Evolutionary conservation across 169 alveolate genomes (phyloP), one percentile per base, ranked within the genome.

Genomic region (Eimeria acervulina): DNA sequence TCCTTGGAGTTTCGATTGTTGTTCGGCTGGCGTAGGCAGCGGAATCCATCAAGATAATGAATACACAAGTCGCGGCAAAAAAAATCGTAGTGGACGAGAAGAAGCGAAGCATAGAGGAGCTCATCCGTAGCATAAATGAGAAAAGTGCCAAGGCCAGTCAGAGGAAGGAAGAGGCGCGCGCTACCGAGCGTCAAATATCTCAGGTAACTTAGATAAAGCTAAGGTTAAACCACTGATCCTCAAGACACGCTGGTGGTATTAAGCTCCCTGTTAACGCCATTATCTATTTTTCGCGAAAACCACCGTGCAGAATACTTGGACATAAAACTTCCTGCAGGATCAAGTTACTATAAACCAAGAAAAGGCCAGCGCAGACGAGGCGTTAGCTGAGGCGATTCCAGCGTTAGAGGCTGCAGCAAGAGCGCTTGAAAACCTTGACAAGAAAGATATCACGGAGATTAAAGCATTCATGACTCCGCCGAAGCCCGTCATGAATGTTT

Each of bases 401-500:
- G 98, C 99, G 8, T 96, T 98, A 52, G 99, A 97, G 81, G 97
- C 97, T 31, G 99, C 99, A 17, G 98, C 98, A 38, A 95, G 96
- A 47, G 99, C 99, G 21, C 96, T 98, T 52, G 97, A 95, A 89
- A 97, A 96, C 47, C 94, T 97, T 19, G 97, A 98, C 80, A 96
- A 95, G 87, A 97, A 97, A 55, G 98, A 98, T 83, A 96, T 98
- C 87, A 95, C 98, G 15, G 99, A 98, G 95, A 97, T 98, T 70
- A 98, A 97, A 95, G 97, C 98, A 36, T 96, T 98, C 68, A 95
- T 98, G 42, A 96, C 97, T 26, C 99, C 99, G 26, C 99, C 99
- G 33, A 95, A 96, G 40, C 97, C 98, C 26, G 98, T 98, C 78
- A 97, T 90, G 95, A 96, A 94, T 55, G 99, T 98, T 72, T 97